A percentile compares a stretch with the other conserved stretches of the same genome.
phyloP scores from a whole-genome alignment of 371 early-diverging fungal genomes.

The Lichtheimia corymbifera region DNA sequence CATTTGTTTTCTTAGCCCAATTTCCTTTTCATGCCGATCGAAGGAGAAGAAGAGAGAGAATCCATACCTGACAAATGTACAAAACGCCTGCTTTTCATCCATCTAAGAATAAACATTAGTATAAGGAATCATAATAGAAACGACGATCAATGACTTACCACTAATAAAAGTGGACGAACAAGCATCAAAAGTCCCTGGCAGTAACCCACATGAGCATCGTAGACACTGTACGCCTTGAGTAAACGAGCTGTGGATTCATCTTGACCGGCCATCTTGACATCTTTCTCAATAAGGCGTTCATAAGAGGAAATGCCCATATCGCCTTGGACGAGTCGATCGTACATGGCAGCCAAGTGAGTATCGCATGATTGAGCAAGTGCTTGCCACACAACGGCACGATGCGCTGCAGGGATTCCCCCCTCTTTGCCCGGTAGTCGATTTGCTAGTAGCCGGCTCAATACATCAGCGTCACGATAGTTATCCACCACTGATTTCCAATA shows the following conservation, averaged over 20 bases:
- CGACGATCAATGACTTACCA: slow-evolving; percentile 48
- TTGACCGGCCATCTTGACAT: slow-evolving; percentile 75
- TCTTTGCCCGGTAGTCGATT: slow-evolving; percentile 8
- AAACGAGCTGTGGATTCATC: slow-evolving; percentile 71
- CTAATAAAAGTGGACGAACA: slow-evolving; percentile 79
- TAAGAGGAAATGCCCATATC: slow-evolving; percentile 41
- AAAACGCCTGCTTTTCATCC: slow-evolving; percentile 90
- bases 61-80: slow-evolving; percentile 65
- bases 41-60: slow-evolving; percentile 3
- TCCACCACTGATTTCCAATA: slow-evolving; percentile 9
- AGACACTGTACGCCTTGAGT: slow-evolving; percentile 86
- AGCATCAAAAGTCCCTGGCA: slow-evolving; percentile 90
- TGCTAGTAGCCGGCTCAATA: not conserved
- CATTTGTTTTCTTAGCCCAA: slow-evolving; percentile 11
- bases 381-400: slow-evolving; percentile 86
- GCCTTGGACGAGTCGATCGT: slow-evolving; percentile 70
- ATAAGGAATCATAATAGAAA: no score
- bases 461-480: not conserved
- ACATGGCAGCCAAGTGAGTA: slow-evolving; percentile 68
- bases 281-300: slow-evolving; percentile 82
- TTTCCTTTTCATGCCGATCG: not conserved
- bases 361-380: slow-evolving; percentile 74
- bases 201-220: slow-evolving; percentile 90
- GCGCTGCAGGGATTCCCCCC: slow-evolving; percentile 5
- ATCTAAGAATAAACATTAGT: slow-evolving; percentile 48